These are phyloP conservation scores for Pseudopyrenochaeta lycopersici DNA, from an alignment of 2,329 filamentous ascomycete genomes.

Conservation along the genomic window DNA sequence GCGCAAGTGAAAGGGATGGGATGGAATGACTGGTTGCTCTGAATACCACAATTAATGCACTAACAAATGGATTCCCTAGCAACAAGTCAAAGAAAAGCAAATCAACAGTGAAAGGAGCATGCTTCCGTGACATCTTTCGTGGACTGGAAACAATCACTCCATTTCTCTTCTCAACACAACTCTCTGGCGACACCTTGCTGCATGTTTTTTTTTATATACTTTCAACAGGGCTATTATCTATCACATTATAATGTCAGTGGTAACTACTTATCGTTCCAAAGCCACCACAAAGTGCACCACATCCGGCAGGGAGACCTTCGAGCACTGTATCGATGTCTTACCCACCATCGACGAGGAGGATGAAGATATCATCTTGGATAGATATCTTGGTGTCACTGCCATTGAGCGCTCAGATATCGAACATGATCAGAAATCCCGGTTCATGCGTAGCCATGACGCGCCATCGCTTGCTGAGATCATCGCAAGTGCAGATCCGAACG, in stretches of 20 bases:
- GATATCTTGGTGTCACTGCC: not conserved
- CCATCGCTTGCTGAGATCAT: conserved; percentile 10
- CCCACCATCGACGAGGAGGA: not conserved
- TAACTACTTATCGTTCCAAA: too few species aligned
- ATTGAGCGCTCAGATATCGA: not conserved
- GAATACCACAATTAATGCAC: not conserved
- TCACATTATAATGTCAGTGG: too few species aligned
- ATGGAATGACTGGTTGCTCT: not conserved
- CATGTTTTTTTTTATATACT: too few species aligned
- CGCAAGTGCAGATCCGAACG: conserved; percentile 1
- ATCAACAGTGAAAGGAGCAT: not conserved
- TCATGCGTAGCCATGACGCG: not conserved
- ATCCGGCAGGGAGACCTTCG: too few species aligned
- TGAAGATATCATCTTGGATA: not conserved
- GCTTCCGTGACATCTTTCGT: not conserved
- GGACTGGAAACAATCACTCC: not conserved
- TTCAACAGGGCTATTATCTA: too few species aligned
- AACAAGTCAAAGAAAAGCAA: not conserved
- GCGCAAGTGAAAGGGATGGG: not conserved
- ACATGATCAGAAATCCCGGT: not conserved
- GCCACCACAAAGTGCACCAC: too few species aligned
- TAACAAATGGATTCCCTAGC: not conserved
- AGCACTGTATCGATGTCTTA: not conserved
- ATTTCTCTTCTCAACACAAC: not conserved
- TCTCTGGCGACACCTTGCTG: not conserved